These are phyloP conservation scores for Neltuma alba DNA, from an alignment of 306 rosid species.

Conservation along the genomic window DNA sequence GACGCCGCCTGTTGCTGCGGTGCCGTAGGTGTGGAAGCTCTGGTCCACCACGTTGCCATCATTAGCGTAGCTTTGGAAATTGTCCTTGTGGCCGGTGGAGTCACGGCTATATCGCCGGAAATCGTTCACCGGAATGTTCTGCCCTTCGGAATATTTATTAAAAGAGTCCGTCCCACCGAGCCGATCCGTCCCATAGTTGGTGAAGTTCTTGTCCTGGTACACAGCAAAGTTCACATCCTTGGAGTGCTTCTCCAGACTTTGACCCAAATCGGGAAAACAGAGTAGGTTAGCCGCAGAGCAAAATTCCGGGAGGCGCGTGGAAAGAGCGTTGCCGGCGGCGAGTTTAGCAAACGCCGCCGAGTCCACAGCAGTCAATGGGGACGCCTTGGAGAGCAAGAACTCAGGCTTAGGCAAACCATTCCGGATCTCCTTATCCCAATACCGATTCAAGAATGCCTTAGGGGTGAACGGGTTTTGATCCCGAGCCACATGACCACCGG, in stretches of 20 bases:
- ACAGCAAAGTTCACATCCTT: conserved; percentile 35
- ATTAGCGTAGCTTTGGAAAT: conserved; percentile 55
- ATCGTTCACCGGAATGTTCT: conserved; percentile 68
- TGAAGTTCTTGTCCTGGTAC: too few species aligned
- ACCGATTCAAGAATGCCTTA: conserved; percentile 62
- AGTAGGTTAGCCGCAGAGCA: conserved; percentile 83
- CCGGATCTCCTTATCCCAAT: conserved; percentile 93
- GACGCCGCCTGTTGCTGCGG: conserved; percentile 64
- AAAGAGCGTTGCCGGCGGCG: conserved; percentile 53
- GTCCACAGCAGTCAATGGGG: conserved; percentile 67
- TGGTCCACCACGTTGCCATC: conserved; percentile 75
- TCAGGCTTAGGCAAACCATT: conserved; percentile 53
- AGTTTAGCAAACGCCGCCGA: conserved; percentile 69
- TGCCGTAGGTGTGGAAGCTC: conserved; percentile 69
- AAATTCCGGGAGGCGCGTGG: conserved; percentile 70
- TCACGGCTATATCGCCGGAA: conserved; percentile 90
- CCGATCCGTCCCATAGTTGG: conserved; percentile 76
- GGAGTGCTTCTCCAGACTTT: conserved; percentile 70
- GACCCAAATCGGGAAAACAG: conserved; percentile 64
- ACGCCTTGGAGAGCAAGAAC: conserved; percentile 73
- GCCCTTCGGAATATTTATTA: conserved; percentile 64
- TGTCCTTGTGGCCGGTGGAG: conserved; percentile 63
- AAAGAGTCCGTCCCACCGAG: conserved; percentile 71
- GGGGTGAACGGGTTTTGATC: conserved; percentile 78
- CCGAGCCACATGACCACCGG: conserved; percentile 27